Base-by-base conservation (phyloP, 2,329 filamentous ascomycete species). In the Acrocalymma vagum region DNA sequence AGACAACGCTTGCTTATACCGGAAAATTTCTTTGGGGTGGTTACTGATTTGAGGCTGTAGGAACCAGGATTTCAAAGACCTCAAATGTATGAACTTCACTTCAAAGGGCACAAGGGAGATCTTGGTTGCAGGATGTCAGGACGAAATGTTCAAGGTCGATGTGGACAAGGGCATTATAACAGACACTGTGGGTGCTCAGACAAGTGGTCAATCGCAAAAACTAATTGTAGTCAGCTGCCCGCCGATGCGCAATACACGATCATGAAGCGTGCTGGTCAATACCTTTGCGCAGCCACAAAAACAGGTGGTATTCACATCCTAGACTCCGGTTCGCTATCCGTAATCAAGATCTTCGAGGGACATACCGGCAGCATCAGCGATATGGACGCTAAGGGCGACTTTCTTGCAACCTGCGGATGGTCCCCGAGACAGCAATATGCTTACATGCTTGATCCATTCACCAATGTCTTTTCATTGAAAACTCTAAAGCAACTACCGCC, bases 371-470 rank as follows among this genome's bases (percentile, higher is more conserved):
- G 85, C 35, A 89, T 99, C 65, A 96, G 90, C 68, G 93, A 97
- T 67, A 96, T 99, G 89, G 94, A 99, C 73, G 90, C 92, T 7
- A 89, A 94, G 63, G 90, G 94, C 62, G 93, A 97, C 67, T 94
- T 94, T 54, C 84, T 99, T 38, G 88, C 97, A 15, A 97, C 94
- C 4, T 99, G 94, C 68, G 94, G 94, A 23, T 95, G 90, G 71
- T 95, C 93, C 1, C 81, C 90, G 16, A 84, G 93, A 53, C 90
- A 92, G 60, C 79, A 89, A 53, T 83, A 86, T 23, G 84, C 84
- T 26, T 88, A 88, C 50, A 91, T 95, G 75, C 82, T 95, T 22
- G 94, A 99, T 63, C 90, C 91, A 0, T 85, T 97, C 43, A 90
- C 96, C 44, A 95, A 96, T 57, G 91, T 97, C 22, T 97, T 95